Conservation (phyloP, 345 rosid genomes). For the Litchi chinensis region DNA sequence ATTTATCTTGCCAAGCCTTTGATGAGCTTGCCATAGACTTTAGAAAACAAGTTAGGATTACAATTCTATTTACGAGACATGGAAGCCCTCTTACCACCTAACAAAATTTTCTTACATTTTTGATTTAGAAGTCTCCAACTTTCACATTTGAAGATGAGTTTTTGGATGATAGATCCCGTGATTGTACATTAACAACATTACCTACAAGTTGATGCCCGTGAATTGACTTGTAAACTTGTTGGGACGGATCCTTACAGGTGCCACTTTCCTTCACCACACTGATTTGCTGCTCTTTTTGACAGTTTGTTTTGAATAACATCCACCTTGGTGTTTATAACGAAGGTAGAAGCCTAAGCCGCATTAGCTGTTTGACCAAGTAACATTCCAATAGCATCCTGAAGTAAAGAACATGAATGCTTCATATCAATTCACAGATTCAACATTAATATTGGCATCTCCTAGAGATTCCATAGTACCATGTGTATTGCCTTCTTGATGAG, state of each 20-base stretch:
- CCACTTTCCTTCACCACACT: slow-evolving; percentile 30
- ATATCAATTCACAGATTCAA: slow-evolving; percentile 32
- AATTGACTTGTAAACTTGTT: slow-evolving; percentile 25
- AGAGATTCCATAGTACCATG: slow-evolving; percentile 34
- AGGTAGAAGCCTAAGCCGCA: slow-evolving; percentile 38
- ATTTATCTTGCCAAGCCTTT: slow-evolving; percentile 98
- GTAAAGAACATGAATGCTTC: slow-evolving; percentile 34
- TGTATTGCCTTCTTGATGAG: slow-evolving; percentile 50
- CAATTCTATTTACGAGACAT: slow-evolving; percentile 68
- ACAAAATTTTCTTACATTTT: slow-evolving; percentile 67
- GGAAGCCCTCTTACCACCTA: slow-evolving; percentile 51
- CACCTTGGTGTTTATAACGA: slow-evolving; percentile 33
- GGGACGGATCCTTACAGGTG: slow-evolving; percentile 33
- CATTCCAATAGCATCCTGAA: slow-evolving; percentile 41
- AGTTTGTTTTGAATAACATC: slow-evolving; percentile 37
- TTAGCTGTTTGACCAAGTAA: slow-evolving; percentile 32
- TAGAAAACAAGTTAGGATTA: slow-evolving; percentile 85
- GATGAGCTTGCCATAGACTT: slow-evolving; percentile 94
- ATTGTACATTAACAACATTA: slow-evolving; percentile 34
- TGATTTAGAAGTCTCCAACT: slow-evolving; percentile 52
- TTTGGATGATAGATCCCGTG: slow-evolving; percentile 41
- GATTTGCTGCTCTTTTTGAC: slow-evolving; percentile 44
- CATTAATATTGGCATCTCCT: slow-evolving; percentile 41
- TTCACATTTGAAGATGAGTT: slow-evolving; percentile 44
- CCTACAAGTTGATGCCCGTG: slow-evolving; percentile 38